These are phyloP conservation scores for Termitomyces heimii DNA, from an alignment of 768 basidiomycete genomes.

Conservation along the genomic window DNA sequence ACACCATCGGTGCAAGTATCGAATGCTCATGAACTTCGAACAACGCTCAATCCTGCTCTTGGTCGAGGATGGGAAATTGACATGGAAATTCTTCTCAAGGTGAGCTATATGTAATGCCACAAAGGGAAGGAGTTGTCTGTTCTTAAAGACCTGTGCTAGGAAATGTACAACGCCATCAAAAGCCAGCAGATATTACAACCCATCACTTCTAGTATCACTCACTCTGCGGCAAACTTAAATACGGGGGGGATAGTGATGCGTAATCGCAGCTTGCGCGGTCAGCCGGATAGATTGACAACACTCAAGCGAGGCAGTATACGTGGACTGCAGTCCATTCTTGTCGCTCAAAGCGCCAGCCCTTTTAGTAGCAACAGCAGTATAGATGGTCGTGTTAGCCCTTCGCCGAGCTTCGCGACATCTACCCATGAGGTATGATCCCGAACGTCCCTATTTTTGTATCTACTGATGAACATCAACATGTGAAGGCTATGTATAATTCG, in stretches of 20 bases:
- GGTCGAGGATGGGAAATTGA: slow-evolving; percentile 79
- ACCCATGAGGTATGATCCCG: slow-evolving; percentile 61
- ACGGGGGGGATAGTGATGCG: slow-evolving; percentile 46
- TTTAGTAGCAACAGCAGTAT: slow-evolving; percentile 81
- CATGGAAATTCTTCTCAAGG: slow-evolving; percentile 84
- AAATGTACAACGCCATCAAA: slow-evolving; percentile 93
- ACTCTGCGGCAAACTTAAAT: slow-evolving; percentile 45
- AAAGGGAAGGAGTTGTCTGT: background rate
- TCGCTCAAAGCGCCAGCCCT: slow-evolving; percentile 63
- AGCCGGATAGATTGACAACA: slow-evolving; percentile 65
- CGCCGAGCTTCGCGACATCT: slow-evolving; percentile 90
- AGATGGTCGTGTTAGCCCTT: slow-evolving; percentile 90
- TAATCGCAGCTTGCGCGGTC: slow-evolving; percentile 67
- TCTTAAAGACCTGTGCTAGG: slow-evolving; percentile 37
- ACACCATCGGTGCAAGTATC: slow-evolving; percentile 59
- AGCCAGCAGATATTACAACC: slow-evolving; percentile 88
- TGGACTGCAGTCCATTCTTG: slow-evolving; percentile 77
- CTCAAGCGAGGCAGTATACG: slow-evolving; percentile 91
- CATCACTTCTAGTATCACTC: slow-evolving; percentile 37
- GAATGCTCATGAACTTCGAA: slow-evolving; percentile 27
- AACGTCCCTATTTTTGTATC: background rate
- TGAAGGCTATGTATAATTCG: slow-evolving; percentile 53
- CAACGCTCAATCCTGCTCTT: slow-evolving; percentile 33
- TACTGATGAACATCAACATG: background rate
- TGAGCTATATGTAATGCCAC: slow-evolving; percentile 21